Evolutionary conservation across 2,329 filamentous ascomycete species (phyloP), one percentile per base, ranked within the genome.

Genomic region (Lachnellula cervina): DNA sequence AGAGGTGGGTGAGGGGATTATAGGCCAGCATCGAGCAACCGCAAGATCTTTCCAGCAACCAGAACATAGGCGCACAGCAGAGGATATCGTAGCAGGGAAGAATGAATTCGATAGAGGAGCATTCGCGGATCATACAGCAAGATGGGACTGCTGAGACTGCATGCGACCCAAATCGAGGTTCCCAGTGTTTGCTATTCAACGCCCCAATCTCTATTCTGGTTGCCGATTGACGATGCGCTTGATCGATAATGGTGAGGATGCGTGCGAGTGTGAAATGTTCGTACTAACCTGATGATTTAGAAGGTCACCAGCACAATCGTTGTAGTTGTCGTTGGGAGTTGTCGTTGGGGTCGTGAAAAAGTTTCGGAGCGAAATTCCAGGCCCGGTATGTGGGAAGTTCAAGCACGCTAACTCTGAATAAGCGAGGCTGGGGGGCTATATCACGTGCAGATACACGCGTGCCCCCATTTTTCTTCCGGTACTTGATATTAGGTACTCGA

Each of bases 261-360:
- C 25, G n/a, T n/a, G 19, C 48, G 17, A 34, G 28, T 23, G 23
- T 43, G 37, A 28, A 38, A 17, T 51, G 60, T 56, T 64, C 19
- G 40, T 66, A 76, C 75, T 76, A 63, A 77, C 76, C 76, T 77
- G 76, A 75, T 77, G 75, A 73, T 70, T 71, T 62, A 66, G 68
- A 68, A 68, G 72, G 64, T 77, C 74, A 77, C 74, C 75, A 76
- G 74, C 68, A 73, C 73, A 77, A 76, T 77, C 74, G 72, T 57
- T 61, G 60, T 63, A 59, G 60, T 51, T 53, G 42, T 55, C 16
- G 49, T 44, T 44, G 59, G 9, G 37, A 25, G 25, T 25, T 25
- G 25, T 25, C 37, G 37, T 40, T 40, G 37, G 37, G n/a, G 40
- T 43, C 9, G 40, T 43, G 40, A 43, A 43, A 21, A 43, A 17